Conservation (phyloP, 2,329 filamentous ascomycete species). For the Fusarium pilosicola region DNA sequence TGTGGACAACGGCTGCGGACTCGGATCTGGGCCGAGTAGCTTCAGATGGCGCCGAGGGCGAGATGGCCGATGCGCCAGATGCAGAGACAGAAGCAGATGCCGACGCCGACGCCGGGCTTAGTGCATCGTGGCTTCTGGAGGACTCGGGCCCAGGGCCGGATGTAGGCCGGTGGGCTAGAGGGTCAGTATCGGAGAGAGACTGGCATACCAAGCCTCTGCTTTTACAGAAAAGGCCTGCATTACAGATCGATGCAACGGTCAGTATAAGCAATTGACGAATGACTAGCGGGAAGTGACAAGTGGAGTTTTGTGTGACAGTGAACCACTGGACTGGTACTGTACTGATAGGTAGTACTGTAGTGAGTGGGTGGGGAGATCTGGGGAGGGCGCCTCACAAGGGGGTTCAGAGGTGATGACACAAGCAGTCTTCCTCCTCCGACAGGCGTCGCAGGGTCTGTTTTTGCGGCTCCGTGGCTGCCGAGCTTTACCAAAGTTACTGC, state of each 20-base stretch:
- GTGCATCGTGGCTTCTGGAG: neutral
- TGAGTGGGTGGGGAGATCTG: neutral
- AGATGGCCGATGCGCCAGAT: slow-evolving; percentile 24
- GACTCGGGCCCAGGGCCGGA: slow-evolving; percentile 9
- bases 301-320: neutral
- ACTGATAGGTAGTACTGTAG: neutral
- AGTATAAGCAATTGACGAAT: slow-evolving; percentile 7
- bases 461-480: slow-evolving; percentile 56
- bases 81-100: slow-evolving; percentile 15
- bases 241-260: slow-evolving; percentile 8
- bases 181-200: slow-evolving; percentile 43
- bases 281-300: slow-evolving; percentile 8
- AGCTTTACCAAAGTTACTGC: slow-evolving; percentile 54
- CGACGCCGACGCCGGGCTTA: slow-evolving; percentile 20
- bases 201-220: slow-evolving; percentile 48
- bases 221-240: slow-evolving; percentile 49
- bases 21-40: slow-evolving; percentile 11
- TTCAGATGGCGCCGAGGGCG: slow-evolving; percentile 21
- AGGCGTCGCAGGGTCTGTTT: slow-evolving; percentile 58
- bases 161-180: slow-evolving; percentile 1
- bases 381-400: slow-evolving; percentile 51
- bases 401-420: slow-evolving; percentile 57
- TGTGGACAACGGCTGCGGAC: slow-evolving; percentile 41
- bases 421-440: slow-evolving; percentile 57
- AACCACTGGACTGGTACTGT: slow-evolving; percentile 1